These are phyloP conservation scores for Fusarium penzigii DNA, from an alignment of 2,329 filamentous ascomycete species.

Conservation along the genomic window DNA sequence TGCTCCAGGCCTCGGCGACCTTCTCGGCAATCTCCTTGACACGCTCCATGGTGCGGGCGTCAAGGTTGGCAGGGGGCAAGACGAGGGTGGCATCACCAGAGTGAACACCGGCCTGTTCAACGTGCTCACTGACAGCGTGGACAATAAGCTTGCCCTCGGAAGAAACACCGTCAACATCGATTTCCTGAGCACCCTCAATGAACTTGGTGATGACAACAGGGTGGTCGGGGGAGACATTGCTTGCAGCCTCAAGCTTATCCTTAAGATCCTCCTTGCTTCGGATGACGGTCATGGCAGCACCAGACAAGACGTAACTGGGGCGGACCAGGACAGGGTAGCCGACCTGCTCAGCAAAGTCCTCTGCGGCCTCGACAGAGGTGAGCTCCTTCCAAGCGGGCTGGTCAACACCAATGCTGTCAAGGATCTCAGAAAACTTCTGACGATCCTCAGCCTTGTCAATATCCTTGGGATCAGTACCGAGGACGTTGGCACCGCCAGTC, in stretches of 20 bases:
- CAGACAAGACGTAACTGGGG: constrained; percentile 92
- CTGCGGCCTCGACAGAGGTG: constrained; percentile 84
- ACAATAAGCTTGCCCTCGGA: constrained; percentile 83
- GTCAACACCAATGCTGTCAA: constrained; percentile 95
- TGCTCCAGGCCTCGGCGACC: constrained; percentile 95
- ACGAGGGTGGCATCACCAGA: constrained; percentile 96
- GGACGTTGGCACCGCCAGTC: constrained; percentile 82
- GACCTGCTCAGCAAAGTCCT: constrained; percentile 80
- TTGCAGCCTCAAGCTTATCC: constrained; percentile 90
- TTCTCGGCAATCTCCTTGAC: constrained; percentile 95
- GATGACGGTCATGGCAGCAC: constrained; percentile 98
- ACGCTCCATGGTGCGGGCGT: constrained; percentile 75
- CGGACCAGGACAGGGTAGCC: constrained; percentile 94
- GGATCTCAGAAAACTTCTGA: constrained; percentile 96
- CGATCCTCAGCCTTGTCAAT: constrained; percentile 98
- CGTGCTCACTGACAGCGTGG: constrained; percentile 92
- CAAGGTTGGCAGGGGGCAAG: constrained; percentile 80
- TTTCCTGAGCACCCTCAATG: constrained; percentile 94
- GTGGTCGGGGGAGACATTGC: constrained; percentile 90
- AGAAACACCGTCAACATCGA: constrained; percentile 93
- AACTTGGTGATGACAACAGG: constrained; percentile 98
- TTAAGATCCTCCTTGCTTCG: constrained; percentile 84
- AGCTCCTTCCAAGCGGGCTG: constrained; percentile 98
- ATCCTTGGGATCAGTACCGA: constrained; percentile 89
- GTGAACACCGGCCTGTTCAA: constrained; percentile 97